A percentile compares a stretch with the other conserved stretches of the same genome.
phyloP scores from a whole-genome alignment of 768 basidiomycete species.

The Tremella yokohamensis region DNA sequence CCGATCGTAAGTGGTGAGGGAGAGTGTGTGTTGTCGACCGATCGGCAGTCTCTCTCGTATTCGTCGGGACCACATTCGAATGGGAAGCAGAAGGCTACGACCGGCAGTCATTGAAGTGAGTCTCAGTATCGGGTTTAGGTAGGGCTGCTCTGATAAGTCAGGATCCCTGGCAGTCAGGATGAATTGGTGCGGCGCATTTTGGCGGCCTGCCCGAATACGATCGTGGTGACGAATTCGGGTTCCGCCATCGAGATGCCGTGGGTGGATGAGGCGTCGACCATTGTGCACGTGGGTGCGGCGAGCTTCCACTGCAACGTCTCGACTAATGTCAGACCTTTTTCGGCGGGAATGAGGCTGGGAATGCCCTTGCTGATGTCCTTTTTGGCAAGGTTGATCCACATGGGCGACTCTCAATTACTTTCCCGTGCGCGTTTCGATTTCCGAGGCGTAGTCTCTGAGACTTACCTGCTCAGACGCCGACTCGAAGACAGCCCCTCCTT shows the following conservation, averaged over 20 bases:
- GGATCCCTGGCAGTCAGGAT: slow-evolving; percentile 40
- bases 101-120: slow-evolving; percentile 58
- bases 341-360: slow-evolving; percentile 47
- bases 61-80: slow-evolving; percentile 30
- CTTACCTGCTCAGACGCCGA: slow-evolving; percentile 43
- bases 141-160: no score
- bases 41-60: slow-evolving; percentile 35
- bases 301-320: no score
- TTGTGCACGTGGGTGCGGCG: no score
- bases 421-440: slow-evolving; percentile 60
- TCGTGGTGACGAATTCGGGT: slow-evolving; percentile 46
- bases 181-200: slow-evolving; percentile 41
- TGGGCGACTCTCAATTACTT: slow-evolving; percentile 50
- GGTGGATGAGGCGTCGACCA: slow-evolving; percentile 58
- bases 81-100: slow-evolving; percentile 68
- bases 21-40: no score
- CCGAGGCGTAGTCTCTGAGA: slow-evolving; percentile 63
- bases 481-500: no score
- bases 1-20: no score
- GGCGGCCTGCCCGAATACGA: slow-evolving; percentile 39
- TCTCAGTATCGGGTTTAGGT: no score
- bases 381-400: slow-evolving; percentile 48
- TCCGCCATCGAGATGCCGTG: slow-evolving; percentile 68
- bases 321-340: no score
- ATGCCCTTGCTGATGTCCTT: slow-evolving; percentile 48